A percentile compares a stretch with the other conserved stretches of the same genome.
Conservation (phyloP, 1,284 basidiomycete species). For the Malassezia arunalokei region DNA sequence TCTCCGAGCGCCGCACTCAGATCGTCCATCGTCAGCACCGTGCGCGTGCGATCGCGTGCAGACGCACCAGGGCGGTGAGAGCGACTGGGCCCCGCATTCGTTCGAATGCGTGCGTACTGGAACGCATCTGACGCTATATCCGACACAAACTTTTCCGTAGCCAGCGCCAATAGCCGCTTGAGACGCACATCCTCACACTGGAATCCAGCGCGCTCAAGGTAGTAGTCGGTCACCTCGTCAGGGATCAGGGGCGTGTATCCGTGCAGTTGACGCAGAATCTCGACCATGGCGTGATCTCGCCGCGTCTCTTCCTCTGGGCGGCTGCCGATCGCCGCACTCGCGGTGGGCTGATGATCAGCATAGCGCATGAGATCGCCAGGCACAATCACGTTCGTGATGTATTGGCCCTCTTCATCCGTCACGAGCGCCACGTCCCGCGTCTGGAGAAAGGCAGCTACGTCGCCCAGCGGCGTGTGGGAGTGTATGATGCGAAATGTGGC, state of each 20-base stretch:
- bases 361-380: slow-evolving; percentile 35
- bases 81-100: slow-evolving; percentile 49
- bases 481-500: slow-evolving; percentile 33
- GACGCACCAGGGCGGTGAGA: slow-evolving; percentile 13
- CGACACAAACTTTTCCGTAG: slow-evolving; percentile 94
- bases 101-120: slow-evolving; percentile 89
- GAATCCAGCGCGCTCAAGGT: slow-evolving; percentile 88
- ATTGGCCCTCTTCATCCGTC: slow-evolving; percentile 31
- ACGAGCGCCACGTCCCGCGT: slow-evolving; percentile 38
- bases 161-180: slow-evolving; percentile 82
- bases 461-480: slow-evolving; percentile 37
- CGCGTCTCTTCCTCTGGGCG: slow-evolving; percentile 63
- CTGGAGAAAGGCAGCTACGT: slow-evolving; percentile 37
- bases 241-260: slow-evolving; percentile 95
- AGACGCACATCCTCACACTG: slow-evolving; percentile 66
- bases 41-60: slow-evolving; percentile 65
- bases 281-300: slow-evolving; percentile 66
- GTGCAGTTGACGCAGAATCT: slow-evolving; percentile 89
- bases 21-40: slow-evolving; percentile 97
- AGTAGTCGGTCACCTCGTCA: slow-evolving; percentile 95
- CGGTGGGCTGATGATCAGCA: slow-evolving; percentile 18
- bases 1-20: slow-evolving; percentile 79
- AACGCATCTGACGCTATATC: slow-evolving; percentile 95
- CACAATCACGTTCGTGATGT: slow-evolving; percentile 35
- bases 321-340: not conserved